Conservation (phyloP, 805 yeast species). For the Myxozyma nipponensis region DNA sequence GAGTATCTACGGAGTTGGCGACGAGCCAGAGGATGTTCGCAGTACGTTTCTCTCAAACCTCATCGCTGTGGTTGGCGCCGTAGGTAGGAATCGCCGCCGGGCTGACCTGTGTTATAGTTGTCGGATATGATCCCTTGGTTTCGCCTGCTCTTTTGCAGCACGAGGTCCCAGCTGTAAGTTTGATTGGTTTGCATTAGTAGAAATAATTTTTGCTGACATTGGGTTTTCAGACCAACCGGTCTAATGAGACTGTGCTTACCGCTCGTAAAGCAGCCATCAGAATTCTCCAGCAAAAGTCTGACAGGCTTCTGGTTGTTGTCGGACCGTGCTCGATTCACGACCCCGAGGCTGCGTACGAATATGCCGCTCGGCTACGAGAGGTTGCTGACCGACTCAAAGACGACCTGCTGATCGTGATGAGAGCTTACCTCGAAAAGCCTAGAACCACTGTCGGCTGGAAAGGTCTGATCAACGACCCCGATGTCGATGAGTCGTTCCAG, state of each 20-base stretch:
- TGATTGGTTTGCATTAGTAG: conserved; percentile 26
- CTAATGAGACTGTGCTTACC: conserved; percentile 53
- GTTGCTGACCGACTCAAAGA: conserved; percentile 65
- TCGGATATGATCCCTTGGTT: conserved; percentile 88
- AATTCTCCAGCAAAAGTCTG: conserved; percentile 71
- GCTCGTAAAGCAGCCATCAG: conserved; percentile 79
- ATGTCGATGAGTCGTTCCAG: conserved; percentile 84
- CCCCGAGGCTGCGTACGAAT: conserved; percentile 81
- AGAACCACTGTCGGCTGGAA: conserved; percentile 99
- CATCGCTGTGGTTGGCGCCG: neutral
- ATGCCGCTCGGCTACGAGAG: conserved; percentile 64
- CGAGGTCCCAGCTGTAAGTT: conserved; percentile 55
- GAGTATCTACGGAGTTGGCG: conserved; percentile 18
- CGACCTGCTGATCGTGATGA: conserved; percentile 85
- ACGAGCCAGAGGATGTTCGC: conserved; percentile 32
- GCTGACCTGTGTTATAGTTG: conserved; percentile 7
- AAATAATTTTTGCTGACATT: conserved; percentile 18
- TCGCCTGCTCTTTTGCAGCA: conserved; percentile 88
- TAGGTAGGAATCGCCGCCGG: neutral
- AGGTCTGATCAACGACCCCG: conserved; percentile 96
- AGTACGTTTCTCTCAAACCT: conserved; percentile 15
- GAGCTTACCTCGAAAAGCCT: conserved; percentile 97
- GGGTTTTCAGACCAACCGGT: conserved; percentile 12
- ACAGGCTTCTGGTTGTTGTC: conserved; percentile 79
- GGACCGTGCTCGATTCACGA: conserved; percentile 99